phyloP scores from a whole-genome alignment of 2,329 filamentous ascomycete genomes.

The Dactylellina sp. region DNA sequence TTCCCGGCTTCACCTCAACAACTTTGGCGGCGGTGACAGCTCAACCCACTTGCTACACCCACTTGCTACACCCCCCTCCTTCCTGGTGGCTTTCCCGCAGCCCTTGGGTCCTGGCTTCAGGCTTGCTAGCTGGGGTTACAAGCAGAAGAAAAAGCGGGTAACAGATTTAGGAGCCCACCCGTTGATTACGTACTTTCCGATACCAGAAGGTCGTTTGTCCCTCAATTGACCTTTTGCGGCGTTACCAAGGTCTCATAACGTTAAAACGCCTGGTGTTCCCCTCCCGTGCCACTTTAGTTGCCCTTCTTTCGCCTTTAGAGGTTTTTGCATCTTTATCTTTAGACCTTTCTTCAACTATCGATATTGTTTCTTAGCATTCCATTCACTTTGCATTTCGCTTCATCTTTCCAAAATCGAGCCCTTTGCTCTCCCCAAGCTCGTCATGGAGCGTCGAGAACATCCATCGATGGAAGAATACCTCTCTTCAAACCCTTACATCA shows the following conservation, averaged over 20 bases:
- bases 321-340: slow-evolving; percentile 24
- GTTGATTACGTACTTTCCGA: slow-evolving; percentile 56
- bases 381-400: slow-evolving; percentile 1
- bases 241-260: slow-evolving; percentile 23
- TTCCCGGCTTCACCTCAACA: slow-evolving; percentile 21
- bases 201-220: slow-evolving; percentile 40
- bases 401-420: slow-evolving; percentile 4
- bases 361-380: slow-evolving; percentile 3
- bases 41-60: too few relatives aligned
- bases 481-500: slow-evolving; percentile 51
- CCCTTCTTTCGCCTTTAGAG: slow-evolving; percentile 33
- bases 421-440: not conserved
- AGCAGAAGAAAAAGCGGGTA: slow-evolving; percentile 38
- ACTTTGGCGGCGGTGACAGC: slow-evolving; percentile 3
- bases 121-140: not conserved
- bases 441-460: slow-evolving; percentile 47
- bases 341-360: slow-evolving; percentile 1
- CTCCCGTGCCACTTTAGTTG: slow-evolving; percentile 24
- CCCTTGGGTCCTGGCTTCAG: slow-evolving; percentile 6
- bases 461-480: slow-evolving; percentile 53
- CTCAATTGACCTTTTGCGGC: slow-evolving; percentile 32
- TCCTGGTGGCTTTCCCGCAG: slow-evolving; percentile 42
- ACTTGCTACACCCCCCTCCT: slow-evolving; percentile 5
- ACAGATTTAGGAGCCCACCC: slow-evolving; percentile 45
- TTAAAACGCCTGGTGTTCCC: slow-evolving; percentile 48